phyloP scores from a whole-genome alignment of 371 early-diverging fungal genomes.

The Rhizomucor pusillus region DNA sequence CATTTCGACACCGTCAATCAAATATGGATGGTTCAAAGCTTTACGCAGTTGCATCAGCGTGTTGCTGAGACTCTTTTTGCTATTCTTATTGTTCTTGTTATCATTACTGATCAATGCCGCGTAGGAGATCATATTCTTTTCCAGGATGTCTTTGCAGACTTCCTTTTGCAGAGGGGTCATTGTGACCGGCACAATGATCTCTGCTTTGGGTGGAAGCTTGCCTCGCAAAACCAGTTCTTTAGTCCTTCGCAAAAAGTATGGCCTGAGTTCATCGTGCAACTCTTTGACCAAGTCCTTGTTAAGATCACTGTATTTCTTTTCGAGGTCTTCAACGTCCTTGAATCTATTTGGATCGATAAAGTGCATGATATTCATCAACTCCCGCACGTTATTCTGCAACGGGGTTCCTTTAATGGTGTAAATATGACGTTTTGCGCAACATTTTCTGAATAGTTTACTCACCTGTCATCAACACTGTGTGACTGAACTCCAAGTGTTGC shows the following conservation, averaged over 20 bases:
- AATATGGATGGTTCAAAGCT: constrained; percentile 75
- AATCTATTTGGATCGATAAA: constrained; percentile 67
- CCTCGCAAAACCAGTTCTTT: constrained; percentile 77
- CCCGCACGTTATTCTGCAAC: constrained; percentile 74
- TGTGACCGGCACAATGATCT: constrained; percentile 80
- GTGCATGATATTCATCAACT: constrained; percentile 73
- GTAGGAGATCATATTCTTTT: constrained; percentile 41
- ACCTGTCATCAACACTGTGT: constrained; percentile 73
- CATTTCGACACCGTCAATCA: constrained; percentile 54
- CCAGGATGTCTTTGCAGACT: constrained; percentile 76
- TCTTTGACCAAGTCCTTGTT: constrained; percentile 36
- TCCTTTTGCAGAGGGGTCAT: constrained; percentile 79
- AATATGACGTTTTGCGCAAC: neutral
- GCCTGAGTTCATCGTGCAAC: constrained; percentile 51
- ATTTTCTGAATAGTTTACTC: neutral
- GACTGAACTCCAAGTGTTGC: constrained; percentile 39
- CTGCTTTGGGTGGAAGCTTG: constrained; percentile 88
- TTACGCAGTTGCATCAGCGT: constrained; percentile 72
- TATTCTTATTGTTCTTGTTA: constrained; percentile 20
- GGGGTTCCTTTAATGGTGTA: constrained; percentile 57
- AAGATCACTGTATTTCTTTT: constrained; percentile 52
- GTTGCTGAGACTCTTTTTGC: constrained; percentile 29
- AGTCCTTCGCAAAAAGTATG: constrained; percentile 91
- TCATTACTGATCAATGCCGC: constrained; percentile 28
- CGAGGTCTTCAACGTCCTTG: constrained; percentile 47